Conservation (phyloP, 805 yeast species). For the Teunomyces aglyptinius region DNA sequence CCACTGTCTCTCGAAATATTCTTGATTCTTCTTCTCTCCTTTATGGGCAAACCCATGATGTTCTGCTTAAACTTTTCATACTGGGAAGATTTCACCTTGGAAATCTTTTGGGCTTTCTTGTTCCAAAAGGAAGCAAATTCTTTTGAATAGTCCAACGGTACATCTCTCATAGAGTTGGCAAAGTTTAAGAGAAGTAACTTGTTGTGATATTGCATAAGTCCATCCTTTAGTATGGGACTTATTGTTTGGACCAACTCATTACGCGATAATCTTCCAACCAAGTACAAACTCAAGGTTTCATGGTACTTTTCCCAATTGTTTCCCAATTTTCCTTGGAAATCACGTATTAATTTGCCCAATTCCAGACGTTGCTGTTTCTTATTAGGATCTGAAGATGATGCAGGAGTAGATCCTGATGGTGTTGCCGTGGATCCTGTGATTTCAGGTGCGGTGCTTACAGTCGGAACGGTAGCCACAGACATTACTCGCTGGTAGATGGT, state of each 20-base stretch:
- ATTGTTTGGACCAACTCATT: conserved; percentile 64
- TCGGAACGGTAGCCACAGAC: neutral
- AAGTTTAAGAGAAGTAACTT: conserved; percentile 76
- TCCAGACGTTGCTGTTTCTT: conserved; percentile 26
- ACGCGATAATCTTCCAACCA: conserved; percentile 77
- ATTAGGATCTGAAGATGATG: neutral
- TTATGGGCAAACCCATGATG: conserved; percentile 78
- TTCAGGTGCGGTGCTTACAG: neutral
- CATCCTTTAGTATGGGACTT: conserved; percentile 51
- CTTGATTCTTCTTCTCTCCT: conserved; percentile 83
- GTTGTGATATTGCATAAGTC: conserved; percentile 68
- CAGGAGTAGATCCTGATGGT: neutral
- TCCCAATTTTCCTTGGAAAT: conserved; percentile 72
- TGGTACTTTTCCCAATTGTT: conserved; percentile 85
- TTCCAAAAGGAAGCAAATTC: conserved; percentile 46
- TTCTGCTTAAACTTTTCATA: conserved; percentile 81
- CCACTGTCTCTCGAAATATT: conserved; percentile 81
- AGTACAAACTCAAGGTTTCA: conserved; percentile 68
- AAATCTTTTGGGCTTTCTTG: conserved; percentile 48
- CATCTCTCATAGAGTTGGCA: conserved; percentile 79
- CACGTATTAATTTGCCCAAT: conserved; percentile 55
- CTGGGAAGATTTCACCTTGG: conserved; percentile 60
- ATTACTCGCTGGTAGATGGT: neutral
- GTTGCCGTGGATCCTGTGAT: conserved; percentile 1
- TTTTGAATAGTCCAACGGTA: conserved; percentile 55